Evolutionary conservation across 345 rosid genomes (phyloP).

Genomic region (Carallia pectinifolia): DNA sequence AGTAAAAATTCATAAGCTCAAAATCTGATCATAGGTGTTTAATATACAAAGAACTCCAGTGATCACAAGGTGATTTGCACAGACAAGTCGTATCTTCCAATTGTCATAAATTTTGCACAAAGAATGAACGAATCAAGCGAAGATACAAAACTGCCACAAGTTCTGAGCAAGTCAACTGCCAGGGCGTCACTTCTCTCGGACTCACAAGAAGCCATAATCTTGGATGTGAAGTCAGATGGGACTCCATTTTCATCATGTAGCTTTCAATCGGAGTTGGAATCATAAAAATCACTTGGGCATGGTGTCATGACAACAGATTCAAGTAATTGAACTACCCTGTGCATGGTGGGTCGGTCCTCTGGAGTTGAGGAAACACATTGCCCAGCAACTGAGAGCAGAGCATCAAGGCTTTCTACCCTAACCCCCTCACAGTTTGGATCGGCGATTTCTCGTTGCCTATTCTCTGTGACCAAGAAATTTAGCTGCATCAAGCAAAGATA

Average conservation of each 20-base stretch:
- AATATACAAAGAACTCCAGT: constrained; percentile 1
- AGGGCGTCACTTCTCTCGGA: constrained; percentile 4
- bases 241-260: constrained; percentile 11
- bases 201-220: constrained; percentile 6
- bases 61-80: background rate
- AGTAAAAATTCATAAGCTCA: no score
- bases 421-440: constrained; percentile 75
- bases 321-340: constrained; percentile 85
- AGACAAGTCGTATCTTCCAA: constrained; percentile 12
- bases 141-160: constrained; percentile 28
- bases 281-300: constrained; percentile 95
- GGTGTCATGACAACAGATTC: constrained; percentile 99
- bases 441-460: constrained; percentile 66
- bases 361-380: constrained; percentile 78
- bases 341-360: constrained; percentile 95
- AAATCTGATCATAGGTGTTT: no score
- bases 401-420: constrained; percentile 73
- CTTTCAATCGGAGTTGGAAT: constrained; percentile 78
- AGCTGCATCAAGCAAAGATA: constrained; percentile 51
- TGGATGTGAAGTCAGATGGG: constrained; percentile 16
- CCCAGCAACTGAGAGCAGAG: constrained; percentile 74
- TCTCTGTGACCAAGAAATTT: constrained; percentile 67
- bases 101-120: constrained; percentile 34
- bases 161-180: constrained; percentile 20
- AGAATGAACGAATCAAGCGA: constrained; percentile 36